Base-by-base conservation (phyloP, 768 basidiomycete species). In the Dendrothele bispora region DNA sequence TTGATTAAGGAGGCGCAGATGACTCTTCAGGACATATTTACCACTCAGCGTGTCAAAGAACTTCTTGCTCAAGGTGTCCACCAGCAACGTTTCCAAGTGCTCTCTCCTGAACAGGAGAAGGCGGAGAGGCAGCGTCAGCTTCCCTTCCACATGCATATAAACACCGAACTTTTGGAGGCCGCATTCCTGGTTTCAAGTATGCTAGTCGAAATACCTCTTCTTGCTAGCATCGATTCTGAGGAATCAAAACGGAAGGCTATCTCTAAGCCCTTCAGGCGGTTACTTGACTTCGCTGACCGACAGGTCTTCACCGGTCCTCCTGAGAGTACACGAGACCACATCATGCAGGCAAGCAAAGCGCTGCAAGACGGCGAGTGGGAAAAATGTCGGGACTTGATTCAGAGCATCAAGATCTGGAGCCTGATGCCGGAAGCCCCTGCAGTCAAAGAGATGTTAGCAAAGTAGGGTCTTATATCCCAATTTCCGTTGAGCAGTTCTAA, bases 141-240 rank as follows among this genome's bases (percentile, higher is more conserved):
- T 20, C 97, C 97, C 24, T 99, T 98, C 86, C 97, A 99, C 68
- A 90, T 98, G 88, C 97, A 99, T 68, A 94, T 98, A 70, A 99
- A 98, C 72, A 92, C 97, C 12, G 97, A 98, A 68, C 77, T 99
- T 7, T 75, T 98, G 46, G 97, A 98, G 67, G 95, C 95, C 17
- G 97, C 93, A 1, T 99, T 98, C 76, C 78, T 99, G 35, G 94
- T 97, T 15, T 95, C 92, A 14, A 98, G 95, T 71, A 99, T 99
- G 97, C 79, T 99, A 29, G 88, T 98, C 30, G 97, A 98, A 70
- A 94, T 99, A 15, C 97, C 97, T 3, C 70, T 98, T 20, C 73
- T 98, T 15, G 97, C 97, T 3, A 93, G 89, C 64, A 90, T 94
- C 52, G 93, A 97, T 54, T 89, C 88, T 2, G 94, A 98, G 62